Base-by-base conservation (phyloP, 768 basidiomycete species). In the Russula lepida region DNA sequence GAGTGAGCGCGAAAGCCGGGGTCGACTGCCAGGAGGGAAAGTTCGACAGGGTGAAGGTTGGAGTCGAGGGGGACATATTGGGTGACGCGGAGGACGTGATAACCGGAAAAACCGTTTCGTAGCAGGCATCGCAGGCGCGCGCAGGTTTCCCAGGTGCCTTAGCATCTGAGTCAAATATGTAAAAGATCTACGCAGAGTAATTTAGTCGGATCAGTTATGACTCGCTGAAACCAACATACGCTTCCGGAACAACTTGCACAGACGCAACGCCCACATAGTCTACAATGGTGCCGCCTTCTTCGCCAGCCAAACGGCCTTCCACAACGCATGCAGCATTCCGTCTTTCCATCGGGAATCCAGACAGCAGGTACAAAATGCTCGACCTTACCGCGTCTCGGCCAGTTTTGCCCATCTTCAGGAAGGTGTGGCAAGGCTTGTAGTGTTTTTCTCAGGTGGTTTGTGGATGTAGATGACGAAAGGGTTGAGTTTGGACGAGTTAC, bases 341-440 rank as follows among this genome's bases (percentile, higher is more conserved):
- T 86, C 71, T 81, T 89, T 61, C 83, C 81, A 69, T 97, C 92
- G 0, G 94, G 92, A 32, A 95, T 85, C 94, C 94, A 97, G 27
- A 95, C 82, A 0, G 94, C 88, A 5, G 94, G 93, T 1, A 92
- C 83, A 76, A 92, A 95, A 71, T 89, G 84, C 48, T 89, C 88
- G 56, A 88, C 86, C 68, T 75, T 80, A 11, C 78, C 76, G 44
- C 83, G 70, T 66, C 77, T 74, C 65, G 78, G 71, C 43, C 67
- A 70, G 55, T 62, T 54, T 30, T 46, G 67, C 59, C 68, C 69
- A 27, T 84, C 82, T 1, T 78, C 74, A 0, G 84, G 85, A 2
- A 77, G 77, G 68, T 87, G 84, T 0, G 88, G 88, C 35, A 89
- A 71, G 1, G 90, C 90, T 67, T 88, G 86, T 12, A 93, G 72